Conservation (phyloP, 2,329 filamentous ascomycete genomes). For the Trichoderma semiorbis region DNA sequence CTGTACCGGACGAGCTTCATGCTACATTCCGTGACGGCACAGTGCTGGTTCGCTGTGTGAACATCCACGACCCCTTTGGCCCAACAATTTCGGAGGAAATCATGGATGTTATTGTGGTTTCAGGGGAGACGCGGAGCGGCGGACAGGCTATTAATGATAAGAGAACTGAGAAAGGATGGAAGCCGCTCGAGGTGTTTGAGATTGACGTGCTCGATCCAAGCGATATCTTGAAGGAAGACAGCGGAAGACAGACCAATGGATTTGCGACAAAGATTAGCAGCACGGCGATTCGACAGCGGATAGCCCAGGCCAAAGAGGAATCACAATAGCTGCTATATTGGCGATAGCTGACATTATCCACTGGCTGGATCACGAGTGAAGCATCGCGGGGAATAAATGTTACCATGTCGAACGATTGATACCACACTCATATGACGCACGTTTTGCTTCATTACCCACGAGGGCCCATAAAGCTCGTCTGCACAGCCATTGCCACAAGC, state of each 20-base stretch:
- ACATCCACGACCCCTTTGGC: constrained; percentile 84
- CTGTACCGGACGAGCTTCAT: constrained; percentile 29
- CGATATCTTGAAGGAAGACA: constrained; percentile 43
- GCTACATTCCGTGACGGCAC: constrained; percentile 56
- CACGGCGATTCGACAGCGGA: constrained; percentile 68
- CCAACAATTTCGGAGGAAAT: constrained; percentile 80
- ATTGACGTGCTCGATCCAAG: constrained; percentile 77
- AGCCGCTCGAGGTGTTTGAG: constrained; percentile 73
- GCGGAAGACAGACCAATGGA: constrained; percentile 36
- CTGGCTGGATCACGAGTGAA: not conserved
- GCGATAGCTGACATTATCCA: not conserved
- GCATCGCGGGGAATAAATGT: not conserved
- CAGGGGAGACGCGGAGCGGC: constrained; percentile 80
- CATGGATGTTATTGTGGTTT: constrained; percentile 80
- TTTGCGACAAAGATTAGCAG: constrained; percentile 89
- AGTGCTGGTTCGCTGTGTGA: constrained; percentile 71
- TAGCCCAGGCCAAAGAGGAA: constrained; percentile 33
- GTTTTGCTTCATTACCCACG: not conserved
- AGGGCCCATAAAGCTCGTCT: not conserved
- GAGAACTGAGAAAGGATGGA: constrained; percentile 72
- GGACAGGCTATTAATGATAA: constrained; percentile 84
- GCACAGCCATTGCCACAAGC: not conserved
- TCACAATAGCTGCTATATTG: not conserved
- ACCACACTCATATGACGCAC: not conserved
- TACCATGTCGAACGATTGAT: not conserved